Evolutionary conservation across 2,329 filamentous ascomycete genomes (phyloP).

Genomic region (Bipolaris sorokiniana): DNA sequence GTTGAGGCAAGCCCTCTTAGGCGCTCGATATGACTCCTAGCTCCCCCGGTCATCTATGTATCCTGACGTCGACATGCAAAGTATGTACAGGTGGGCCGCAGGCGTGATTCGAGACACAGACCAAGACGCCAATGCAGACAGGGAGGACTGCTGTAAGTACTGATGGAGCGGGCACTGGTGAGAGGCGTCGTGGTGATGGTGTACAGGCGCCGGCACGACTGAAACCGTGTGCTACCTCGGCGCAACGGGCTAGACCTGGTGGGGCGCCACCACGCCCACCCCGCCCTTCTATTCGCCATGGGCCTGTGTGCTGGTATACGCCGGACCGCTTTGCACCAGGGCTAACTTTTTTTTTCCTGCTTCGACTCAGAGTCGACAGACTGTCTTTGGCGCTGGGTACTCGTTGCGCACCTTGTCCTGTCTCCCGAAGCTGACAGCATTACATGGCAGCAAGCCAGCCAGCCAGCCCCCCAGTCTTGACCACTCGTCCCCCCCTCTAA

Average conservation of each 20-base stretch:
- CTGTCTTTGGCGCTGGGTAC: slow-evolving; percentile 9
- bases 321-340: slow-evolving; percentile 28
- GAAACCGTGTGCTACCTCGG: slow-evolving; percentile 10
- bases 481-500: slow-evolving; percentile 10
- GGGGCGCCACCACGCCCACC: slow-evolving; percentile 14
- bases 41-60: background rate
- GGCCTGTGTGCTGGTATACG: slow-evolving; percentile 10
- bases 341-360: slow-evolving; percentile 19
- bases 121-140: slow-evolving; percentile 1
- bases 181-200: slow-evolving; percentile 23
- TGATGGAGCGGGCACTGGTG: slow-evolving; percentile 16
- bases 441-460: slow-evolving; percentile 14
- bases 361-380: slow-evolving; percentile 3
- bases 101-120: background rate
- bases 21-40: slow-evolving; percentile 12
- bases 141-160: background rate
- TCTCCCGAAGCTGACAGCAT: slow-evolving; percentile 20
- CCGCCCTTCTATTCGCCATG: slow-evolving; percentile 15
- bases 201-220: slow-evolving; percentile 21
- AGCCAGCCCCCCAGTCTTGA: slow-evolving; percentile 15
- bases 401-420: slow-evolving; percentile 14
- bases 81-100: slow-evolving; percentile 5
- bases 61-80: slow-evolving; percentile 15
- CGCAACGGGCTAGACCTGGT: slow-evolving; percentile 10
- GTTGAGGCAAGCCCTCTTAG: slow-evolving; percentile 6